Base-by-base conservation (phyloP, 768 basidiomycete species). In the Phaeotremella skinneri region DNA sequence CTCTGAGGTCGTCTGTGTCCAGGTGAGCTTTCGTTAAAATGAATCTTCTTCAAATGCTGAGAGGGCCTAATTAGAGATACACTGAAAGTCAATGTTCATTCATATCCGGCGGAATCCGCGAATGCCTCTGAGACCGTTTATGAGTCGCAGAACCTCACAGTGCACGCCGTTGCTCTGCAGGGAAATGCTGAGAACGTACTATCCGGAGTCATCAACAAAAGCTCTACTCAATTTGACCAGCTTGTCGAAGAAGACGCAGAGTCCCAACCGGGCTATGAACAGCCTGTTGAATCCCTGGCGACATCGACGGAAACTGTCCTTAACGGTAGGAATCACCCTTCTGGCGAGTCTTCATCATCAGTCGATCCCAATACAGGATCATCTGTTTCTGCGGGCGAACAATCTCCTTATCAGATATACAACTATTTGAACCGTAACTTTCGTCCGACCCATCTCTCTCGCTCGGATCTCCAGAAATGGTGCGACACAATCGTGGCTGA, bases 1-100 rank as follows among this genome's bases (percentile, higher is more conserved):
- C 85, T 2, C 85, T 87, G 82, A 82, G 90, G 9, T 77, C 80
- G 31, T 89, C 85, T 66, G 81, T 84, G 0, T 84, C 79, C 62
- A 81, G 90, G 90, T 90, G 67, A 62, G 80, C 20, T 4, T 31
- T 49, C 4, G 13, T 4, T 23, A 52, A 23, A 45, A 14, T 23
- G 43, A 39, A 39, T 9, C 37, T 39, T 9, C 9, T 39, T 39
- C n/a, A 39, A n/a, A n/a, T n/a, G n/a, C n/a, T 39, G 37, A 39
- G 11, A 9, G 11, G n/a, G n/a, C n/a, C n/a, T 21, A 17, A 4
- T 21, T 39, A 62, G 61, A 4, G 61, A 62, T 26, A 48, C 61
- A n/a, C 43, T 62, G 45, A 62, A 52, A 2, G 56, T 62, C 11
- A 32, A 57, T 16, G 58, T 58, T 45, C 52, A 31, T 25, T 26